Evolutionary conservation across 495 filamentous ascomycete species (phyloP).

Genomic region (Neurospora hispaniola): DNA sequence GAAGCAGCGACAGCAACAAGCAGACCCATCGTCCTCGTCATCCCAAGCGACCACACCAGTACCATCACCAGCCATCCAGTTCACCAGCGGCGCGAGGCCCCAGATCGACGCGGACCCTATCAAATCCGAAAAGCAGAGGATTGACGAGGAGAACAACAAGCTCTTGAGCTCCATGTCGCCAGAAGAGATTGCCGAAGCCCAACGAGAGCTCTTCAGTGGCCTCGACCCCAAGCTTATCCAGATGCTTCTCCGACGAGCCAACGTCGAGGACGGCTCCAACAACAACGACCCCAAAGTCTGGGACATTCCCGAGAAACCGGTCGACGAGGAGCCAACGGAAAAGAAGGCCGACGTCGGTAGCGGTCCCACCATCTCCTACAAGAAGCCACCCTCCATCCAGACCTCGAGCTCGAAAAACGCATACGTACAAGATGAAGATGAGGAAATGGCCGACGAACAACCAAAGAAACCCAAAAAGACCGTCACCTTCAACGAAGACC

Average conservation of each 20-base stretch:
- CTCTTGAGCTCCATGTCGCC: slow-evolving; percentile 69
- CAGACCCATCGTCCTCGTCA: background rate
- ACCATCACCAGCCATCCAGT: background rate
- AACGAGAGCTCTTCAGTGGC: slow-evolving; percentile 57
- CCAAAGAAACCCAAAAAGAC: slow-evolving; percentile 18
- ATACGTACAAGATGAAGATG: background rate
- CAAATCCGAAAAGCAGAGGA: slow-evolving; percentile 51
- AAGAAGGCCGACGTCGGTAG: background rate
- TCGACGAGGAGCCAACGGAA: background rate
- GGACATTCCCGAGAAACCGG: slow-evolving; percentile 11
- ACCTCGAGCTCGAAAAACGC: background rate
- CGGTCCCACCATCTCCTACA: background rate
- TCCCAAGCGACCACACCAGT: background rate
- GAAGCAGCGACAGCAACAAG: slow-evolving; percentile 41
- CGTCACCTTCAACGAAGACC: slow-evolving; percentile 19
- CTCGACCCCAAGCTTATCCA: slow-evolving; percentile 65
- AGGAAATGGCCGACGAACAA: background rate
- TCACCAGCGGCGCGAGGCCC: background rate
- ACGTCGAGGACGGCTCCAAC: slow-evolving; percentile 49
- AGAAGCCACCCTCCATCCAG: background rate
- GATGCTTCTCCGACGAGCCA: slow-evolving; percentile 65
- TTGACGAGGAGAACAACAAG: slow-evolving; percentile 73
- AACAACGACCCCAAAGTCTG: background rate
- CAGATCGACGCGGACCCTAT: slow-evolving; percentile 7
- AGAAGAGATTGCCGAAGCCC: slow-evolving; percentile 67